Evolutionary conservation across 2,329 filamentous ascomycete species (phyloP).

Genomic region (Colletotrichum gigasporum): DNA sequence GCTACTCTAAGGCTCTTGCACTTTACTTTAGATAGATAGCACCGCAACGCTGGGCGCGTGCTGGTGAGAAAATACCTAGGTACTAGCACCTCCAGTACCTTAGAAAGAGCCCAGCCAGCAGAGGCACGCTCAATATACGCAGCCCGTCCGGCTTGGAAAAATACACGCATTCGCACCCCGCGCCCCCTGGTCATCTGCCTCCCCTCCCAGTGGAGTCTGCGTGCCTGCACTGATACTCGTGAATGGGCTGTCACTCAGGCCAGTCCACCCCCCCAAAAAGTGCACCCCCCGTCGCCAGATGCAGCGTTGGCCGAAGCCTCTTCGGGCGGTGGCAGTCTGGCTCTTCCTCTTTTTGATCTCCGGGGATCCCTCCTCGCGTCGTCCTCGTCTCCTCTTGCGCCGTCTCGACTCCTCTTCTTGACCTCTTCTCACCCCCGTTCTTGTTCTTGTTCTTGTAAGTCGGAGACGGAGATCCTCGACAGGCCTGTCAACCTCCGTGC

Average conservation of each 20-base stretch:
- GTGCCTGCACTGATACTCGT: background rate
- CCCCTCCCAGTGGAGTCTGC: constrained; percentile 4
- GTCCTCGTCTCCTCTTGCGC: constrained; percentile 4
- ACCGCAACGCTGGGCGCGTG: too few relatives aligned
- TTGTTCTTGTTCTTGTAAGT: background rate
- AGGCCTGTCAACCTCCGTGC: background rate
- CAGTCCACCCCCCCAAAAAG: constrained; percentile 7
- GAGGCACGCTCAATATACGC: too few relatives aligned
- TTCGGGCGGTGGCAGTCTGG: constrained; percentile 6
- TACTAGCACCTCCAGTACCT: too few relatives aligned
- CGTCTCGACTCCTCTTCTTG: constrained; percentile 17
- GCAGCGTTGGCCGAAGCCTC: constrained; percentile 4
- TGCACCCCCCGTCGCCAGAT: constrained; percentile 9
- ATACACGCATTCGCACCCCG: background rate
- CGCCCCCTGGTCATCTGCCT: background rate
- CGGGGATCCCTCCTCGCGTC: constrained; percentile 20
- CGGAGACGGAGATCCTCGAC: background rate
- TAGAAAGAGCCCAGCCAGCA: too few relatives aligned
- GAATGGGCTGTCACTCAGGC: constrained; percentile 24
- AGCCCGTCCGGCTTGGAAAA: too few relatives aligned
- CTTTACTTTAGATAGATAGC: background rate
- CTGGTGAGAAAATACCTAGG: too few relatives aligned
- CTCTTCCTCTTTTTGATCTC: constrained; percentile 18
- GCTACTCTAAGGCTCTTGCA: background rate
- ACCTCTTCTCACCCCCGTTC: too few relatives aligned